These are phyloP conservation scores for Ilex paraguariensis DNA, from an alignment of 305 asterid genomes.

Conservation along the genomic window DNA sequence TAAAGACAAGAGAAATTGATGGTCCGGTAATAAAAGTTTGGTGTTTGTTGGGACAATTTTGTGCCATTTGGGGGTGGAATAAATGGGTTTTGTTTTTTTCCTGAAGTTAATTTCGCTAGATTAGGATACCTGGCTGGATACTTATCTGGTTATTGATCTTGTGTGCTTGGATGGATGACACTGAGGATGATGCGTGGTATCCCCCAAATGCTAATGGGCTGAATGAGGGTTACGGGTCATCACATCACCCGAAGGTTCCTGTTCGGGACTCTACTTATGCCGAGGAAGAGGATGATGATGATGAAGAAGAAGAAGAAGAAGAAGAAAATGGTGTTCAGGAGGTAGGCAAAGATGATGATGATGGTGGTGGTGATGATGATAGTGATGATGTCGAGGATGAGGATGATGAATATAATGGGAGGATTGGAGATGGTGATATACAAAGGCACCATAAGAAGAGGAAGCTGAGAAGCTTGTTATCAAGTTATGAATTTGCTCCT, in stretches of 20 bases:
- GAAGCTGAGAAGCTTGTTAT: slow-evolving; percentile 61
- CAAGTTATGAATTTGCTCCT: slow-evolving; percentile 82
- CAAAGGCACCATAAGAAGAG: slow-evolving; percentile 57
- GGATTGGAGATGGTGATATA: slow-evolving; percentile 25
- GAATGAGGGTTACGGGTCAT: slow-evolving; percentile 23
- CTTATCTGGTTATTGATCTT: no score
- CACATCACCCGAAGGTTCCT: slow-evolving; percentile 22
- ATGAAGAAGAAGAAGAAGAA: slow-evolving; percentile 1
- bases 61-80: no score
- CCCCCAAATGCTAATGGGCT: slow-evolving; percentile 24
- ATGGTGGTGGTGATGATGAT: slow-evolving; percentile 6
- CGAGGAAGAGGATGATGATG: slow-evolving; percentile 24
- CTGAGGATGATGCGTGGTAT: slow-evolving; percentile 41
- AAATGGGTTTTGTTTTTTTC: no score
- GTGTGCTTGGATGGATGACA: slow-evolving; percentile 34
- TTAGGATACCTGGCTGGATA: no score
- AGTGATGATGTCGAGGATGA: slow-evolving; percentile 13
- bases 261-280: slow-evolving; percentile 12
- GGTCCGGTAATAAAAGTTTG: no score
- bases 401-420: slow-evolving; percentile 15
- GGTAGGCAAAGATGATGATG: not conserved
- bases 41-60: no score
- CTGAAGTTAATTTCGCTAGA: no score
- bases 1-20: no score
- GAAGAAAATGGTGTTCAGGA: not conserved